phyloP scores from a whole-genome alignment of 768 basidiomycete genomes.

The Boletus reticulatus region DNA sequence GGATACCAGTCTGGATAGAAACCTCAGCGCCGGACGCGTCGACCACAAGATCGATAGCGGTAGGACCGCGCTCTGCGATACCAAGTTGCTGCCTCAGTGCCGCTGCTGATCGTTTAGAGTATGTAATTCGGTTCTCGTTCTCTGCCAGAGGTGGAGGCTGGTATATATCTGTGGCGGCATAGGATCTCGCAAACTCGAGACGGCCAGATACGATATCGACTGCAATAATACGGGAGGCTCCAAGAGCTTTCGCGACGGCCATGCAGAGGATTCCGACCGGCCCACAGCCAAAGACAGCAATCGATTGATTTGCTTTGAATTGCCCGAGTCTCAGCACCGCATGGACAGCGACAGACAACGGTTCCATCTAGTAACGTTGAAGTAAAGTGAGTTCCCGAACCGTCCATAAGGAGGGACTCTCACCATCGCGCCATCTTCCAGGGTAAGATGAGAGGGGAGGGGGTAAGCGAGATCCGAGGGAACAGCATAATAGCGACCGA shows the following conservation, averaged over 20 bases:
- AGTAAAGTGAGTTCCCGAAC: conserved; percentile 1
- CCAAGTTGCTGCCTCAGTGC: conserved; percentile 63
- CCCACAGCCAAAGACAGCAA: conserved; percentile 86
- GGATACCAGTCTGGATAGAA: conserved; percentile 84
- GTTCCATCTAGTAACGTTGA: conserved; percentile 69
- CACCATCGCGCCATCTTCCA: conserved; percentile 96
- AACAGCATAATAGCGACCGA: conserved; percentile 81
- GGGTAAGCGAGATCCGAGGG: conserved; percentile 83
- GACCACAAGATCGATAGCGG: conserved; percentile 79
- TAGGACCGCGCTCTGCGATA: conserved; percentile 67
- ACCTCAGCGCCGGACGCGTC: conserved; percentile 94
- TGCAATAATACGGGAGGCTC: conserved; percentile 80
- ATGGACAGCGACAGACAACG: conserved; percentile 89
- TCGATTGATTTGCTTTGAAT: conserved; percentile 69
- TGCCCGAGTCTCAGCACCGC: conserved; percentile 76
- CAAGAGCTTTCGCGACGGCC: conserved; percentile 94
- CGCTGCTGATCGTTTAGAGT: conserved; percentile 69
- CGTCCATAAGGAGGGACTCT: conserved; percentile 1
- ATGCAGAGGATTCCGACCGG: conserved; percentile 88
- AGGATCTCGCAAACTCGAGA: conserved; percentile 81
- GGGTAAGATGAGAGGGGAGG: conserved; percentile 77
- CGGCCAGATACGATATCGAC: conserved; percentile 76
- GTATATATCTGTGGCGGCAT: conserved; percentile 79
- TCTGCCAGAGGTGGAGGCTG: conserved; percentile 57
- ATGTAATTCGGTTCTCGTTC: conserved; percentile 66